Percentiles rank a stretch among this genome's conserved stretches.
These are phyloP conservation scores for Gloeopeniophorella convolvens DNA, from an alignment of 768 basidiomycete species.

Conservation along the genomic window DNA sequence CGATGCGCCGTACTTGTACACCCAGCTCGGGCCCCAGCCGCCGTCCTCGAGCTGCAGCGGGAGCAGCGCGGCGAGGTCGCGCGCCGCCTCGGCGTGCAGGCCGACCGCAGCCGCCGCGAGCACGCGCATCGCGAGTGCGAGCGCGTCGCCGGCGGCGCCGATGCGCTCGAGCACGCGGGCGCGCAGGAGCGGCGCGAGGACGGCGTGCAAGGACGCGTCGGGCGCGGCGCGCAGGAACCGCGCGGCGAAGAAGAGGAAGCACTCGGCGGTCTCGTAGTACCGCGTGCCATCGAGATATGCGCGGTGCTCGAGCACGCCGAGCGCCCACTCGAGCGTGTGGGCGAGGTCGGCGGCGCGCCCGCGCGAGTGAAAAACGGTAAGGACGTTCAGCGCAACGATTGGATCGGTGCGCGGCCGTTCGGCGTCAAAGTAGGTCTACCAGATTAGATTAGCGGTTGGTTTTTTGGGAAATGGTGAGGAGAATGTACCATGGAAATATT, in stretches of 20 bases:
- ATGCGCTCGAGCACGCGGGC: constrained; percentile 45
- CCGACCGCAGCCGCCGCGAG: constrained; percentile 38
- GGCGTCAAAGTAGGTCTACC: constrained; percentile 48
- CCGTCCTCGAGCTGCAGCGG: constrained; percentile 48
- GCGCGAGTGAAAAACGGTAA: constrained; percentile 44
- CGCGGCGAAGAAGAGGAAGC: constrained; percentile 45
- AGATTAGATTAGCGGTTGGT: constrained; percentile 1
- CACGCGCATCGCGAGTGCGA: constrained; percentile 54
- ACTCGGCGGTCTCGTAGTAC: constrained; percentile 47
- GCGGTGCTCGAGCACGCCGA: constrained; percentile 42
- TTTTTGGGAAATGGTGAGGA: background rate
- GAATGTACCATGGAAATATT: constrained; percentile 35
- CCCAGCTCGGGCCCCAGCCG: constrained; percentile 48
- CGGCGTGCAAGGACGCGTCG: constrained; percentile 30
- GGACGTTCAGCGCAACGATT: constrained; percentile 44
- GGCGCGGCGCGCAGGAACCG: constrained; percentile 35
- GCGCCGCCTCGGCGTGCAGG: constrained; percentile 34
- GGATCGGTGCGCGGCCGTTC: constrained; percentile 47
- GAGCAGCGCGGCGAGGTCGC: constrained; percentile 41
- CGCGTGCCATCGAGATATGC: constrained; percentile 50
- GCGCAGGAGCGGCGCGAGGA: constrained; percentile 35
- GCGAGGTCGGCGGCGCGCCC: constrained; percentile 42
- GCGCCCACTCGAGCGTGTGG: constrained; percentile 42
- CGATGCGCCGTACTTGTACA: constrained; percentile 48
- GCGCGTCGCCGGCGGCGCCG: constrained; percentile 42